Conservation (phyloP, 495 filamentous ascomycete genomes). For the Xylaria sp. region DNA sequence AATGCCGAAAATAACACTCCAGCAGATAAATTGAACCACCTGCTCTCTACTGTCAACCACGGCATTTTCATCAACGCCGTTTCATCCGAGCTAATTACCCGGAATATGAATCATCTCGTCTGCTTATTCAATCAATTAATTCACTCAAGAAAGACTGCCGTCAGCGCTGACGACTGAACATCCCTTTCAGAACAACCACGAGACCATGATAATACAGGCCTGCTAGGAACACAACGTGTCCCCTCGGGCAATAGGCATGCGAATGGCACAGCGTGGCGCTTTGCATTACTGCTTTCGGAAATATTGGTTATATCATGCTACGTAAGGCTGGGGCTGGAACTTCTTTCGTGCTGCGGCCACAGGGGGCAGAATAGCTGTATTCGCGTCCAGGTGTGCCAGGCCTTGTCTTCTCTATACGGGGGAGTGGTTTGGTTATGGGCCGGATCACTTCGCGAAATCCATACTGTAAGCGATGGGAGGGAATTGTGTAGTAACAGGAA, state of each 20-base stretch:
- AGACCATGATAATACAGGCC: neutral
- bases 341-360: neutral
- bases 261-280: slow-evolving; percentile 19
- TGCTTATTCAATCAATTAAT: neutral
- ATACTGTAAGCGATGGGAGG: neutral
- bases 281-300: slow-evolving; percentile 8
- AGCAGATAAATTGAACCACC: slow-evolving; percentile 18
- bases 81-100: slow-evolving; percentile 20
- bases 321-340: slow-evolving; percentile 14
- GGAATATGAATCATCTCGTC: neutral
- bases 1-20: slow-evolving; percentile 19
- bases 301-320: neutral
- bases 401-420: neutral
- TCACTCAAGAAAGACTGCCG: neutral
- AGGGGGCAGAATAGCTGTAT: neutral
- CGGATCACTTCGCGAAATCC: neutral
- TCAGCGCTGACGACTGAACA: slow-evolving; percentile 14
- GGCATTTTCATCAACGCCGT: neutral
- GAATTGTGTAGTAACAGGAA: neutral
- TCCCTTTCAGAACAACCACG: neutral
- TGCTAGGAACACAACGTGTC: slow-evolving; percentile 17
- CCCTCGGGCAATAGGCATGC: neutral
- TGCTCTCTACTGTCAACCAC: neutral
- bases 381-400: neutral
- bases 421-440: neutral